phyloP scores from a whole-genome alignment of 73 alveolate genomes.

The Stentor roeselii region DNA sequence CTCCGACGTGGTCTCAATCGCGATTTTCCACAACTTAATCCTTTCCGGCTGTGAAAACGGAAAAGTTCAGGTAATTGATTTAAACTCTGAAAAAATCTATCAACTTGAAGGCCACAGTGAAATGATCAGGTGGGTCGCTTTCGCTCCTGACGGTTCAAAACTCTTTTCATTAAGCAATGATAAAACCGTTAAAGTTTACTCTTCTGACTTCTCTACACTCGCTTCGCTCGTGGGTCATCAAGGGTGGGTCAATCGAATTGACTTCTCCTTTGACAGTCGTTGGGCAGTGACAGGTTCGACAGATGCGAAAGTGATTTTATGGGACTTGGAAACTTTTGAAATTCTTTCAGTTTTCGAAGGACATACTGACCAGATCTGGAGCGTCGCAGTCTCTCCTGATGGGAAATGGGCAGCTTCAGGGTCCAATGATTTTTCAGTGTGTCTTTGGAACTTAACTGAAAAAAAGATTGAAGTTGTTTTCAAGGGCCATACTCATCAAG shows the following conservation, averaged over 20 bases:
- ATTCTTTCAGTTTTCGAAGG: neutral
- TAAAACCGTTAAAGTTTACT: neutral
- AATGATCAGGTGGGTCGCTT: constrained; percentile 87
- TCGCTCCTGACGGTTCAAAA: constrained; percentile 92
- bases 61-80: no score
- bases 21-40: no score
- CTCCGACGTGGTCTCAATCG: no score
- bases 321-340: neutral
- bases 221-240: neutral
- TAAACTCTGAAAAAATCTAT: no score
- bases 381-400: neutral
- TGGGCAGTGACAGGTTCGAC: neutral
- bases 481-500: neutral
- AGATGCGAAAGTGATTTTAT: neutral
- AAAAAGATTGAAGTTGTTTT: no score
- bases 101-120: constrained; percentile 95
- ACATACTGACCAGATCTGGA: neutral
- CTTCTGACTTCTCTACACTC: neutral
- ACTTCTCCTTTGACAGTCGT: neutral
- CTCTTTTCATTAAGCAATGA: constrained; percentile 42
- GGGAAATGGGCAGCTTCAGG: neutral
- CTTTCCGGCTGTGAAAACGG: no score
- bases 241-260: neutral
- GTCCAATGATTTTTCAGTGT: no score
- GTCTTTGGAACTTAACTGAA: no score